Base-by-base conservation (phyloP, 1,139 yeast species). In the Debaryomycetaceae sp. region DNA sequence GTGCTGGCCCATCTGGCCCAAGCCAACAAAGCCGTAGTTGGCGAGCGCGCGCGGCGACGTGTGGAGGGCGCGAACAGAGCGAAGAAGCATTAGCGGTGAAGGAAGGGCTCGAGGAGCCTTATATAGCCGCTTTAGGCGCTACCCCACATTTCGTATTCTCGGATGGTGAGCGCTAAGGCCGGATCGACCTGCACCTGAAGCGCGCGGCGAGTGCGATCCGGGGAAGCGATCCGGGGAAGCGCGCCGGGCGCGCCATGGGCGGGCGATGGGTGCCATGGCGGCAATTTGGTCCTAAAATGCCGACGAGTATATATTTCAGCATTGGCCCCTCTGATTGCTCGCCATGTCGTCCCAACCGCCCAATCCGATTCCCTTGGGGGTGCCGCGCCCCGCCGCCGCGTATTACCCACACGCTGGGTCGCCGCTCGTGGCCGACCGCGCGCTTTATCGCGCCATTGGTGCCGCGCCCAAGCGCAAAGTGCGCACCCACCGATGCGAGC, bases 1-100 rank as follows among this genome's bases (percentile, higher is more conserved):
- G 40, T 71, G 72, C 37, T 68, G 70, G 35, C 81, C 78, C 81
- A 75, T 75, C 37, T 71, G 71, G 14, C 81, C 81, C 17, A 75
- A 59, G 10, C 81, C 81, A 27, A 75, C 64, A 50, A 74, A 74
- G 14, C 79, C 81, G 43, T 63, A 66, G 36, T 51, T 60, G 38
- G 59, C 50, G 20, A 40, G 41, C 12, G 29, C 30, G 7, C 42
- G 19, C 5, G 30, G 15, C 5, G 36, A 33, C 26, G 28, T 18
- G 4, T 21, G 9, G 20, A 33, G 30, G 4, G 26, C 15, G 27
- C 34, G 23, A 11, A 9, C 16, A 8, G 15, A 25, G 12, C 29
- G 20, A 19, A 10, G 21, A n/a, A 9, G 21, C 10, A 19, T 10
- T 10, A 19, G 21, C 10, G 21, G 9, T 19, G 21, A 19, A 19